phyloP scores from a whole-genome alignment of 2,329 filamentous ascomycete genomes.

The Xylaria sp. region DNA sequence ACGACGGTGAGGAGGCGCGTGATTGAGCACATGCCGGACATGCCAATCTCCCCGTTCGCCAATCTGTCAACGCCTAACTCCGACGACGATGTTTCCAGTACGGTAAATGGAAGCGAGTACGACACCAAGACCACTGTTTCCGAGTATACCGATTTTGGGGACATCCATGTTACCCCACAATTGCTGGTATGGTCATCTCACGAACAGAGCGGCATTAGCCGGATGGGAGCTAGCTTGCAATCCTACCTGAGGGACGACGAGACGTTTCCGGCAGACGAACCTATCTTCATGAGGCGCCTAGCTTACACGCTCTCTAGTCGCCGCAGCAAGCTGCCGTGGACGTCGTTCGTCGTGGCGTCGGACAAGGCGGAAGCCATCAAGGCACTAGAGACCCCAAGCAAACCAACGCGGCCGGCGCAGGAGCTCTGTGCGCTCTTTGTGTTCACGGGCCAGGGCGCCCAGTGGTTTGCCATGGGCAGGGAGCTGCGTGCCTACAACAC shows the following conservation, averaged over 20 bases:
- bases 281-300: slow-evolving; percentile 26
- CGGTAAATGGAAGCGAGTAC: slow-evolving; percentile 17
- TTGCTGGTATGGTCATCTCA: slow-evolving; percentile 34
- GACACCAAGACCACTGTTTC: slow-evolving; percentile 30
- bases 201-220: slow-evolving; percentile 32
- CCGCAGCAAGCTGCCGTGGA: slow-evolving; percentile 32
- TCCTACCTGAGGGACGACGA: slow-evolving; percentile 25
- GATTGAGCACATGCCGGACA: background rate
- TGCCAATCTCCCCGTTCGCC: slow-evolving; percentile 13
- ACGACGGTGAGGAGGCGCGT: slow-evolving; percentile 18
- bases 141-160: slow-evolving; percentile 26
- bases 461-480: slow-evolving; percentile 38
- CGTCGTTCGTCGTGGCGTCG: slow-evolving; percentile 32
- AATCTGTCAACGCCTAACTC: slow-evolving; percentile 22
- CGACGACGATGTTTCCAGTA: slow-evolving; percentile 26
- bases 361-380: slow-evolving; percentile 26
- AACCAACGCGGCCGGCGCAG: slow-evolving; percentile 27
- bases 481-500: slow-evolving; percentile 34
- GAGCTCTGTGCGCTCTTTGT: slow-evolving; percentile 30
- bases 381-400: slow-evolving; percentile 27
- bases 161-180: slow-evolving; percentile 29
- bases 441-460: slow-evolving; percentile 38
- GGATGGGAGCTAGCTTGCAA: slow-evolving; percentile 29
- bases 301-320: slow-evolving; percentile 31
- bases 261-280: slow-evolving; percentile 24